Conservation (phyloP, 257 asterid genomes). For the Solanum rostratum region DNA sequence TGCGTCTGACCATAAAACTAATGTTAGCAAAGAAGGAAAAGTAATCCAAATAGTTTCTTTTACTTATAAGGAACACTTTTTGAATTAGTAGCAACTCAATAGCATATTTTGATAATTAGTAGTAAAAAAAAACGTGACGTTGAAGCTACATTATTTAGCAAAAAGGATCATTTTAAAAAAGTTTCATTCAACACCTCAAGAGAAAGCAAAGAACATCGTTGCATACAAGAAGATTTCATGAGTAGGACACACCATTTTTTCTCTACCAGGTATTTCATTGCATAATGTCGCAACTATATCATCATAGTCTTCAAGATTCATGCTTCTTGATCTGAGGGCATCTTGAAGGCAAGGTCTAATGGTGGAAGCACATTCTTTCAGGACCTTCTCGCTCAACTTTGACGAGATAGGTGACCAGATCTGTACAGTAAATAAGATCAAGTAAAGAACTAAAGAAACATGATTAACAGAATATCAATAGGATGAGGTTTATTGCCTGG, state of each 20-base stretch:
- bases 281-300: slow-evolving; percentile 18
- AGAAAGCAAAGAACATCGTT: background rate
- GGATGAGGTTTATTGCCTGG: slow-evolving; percentile 10
- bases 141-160: background rate
- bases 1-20: slow-evolving; percentile 7
- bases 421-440: slow-evolving; percentile 10
- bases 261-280: slow-evolving; percentile 7
- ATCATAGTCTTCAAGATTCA: slow-evolving; percentile 5
- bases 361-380: slow-evolving; percentile 16
- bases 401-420: slow-evolving; percentile 13
- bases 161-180: background rate
- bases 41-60: background rate
- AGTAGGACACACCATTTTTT: slow-evolving; percentile 7
- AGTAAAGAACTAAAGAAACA: background rate
- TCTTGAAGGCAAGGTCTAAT: slow-evolving; percentile 18
- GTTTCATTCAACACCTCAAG: background rate
- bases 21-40: background rate
- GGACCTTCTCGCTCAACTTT: slow-evolving; percentile 21
- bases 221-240: background rate
- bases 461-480: background rate
- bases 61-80: background rate
- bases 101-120: background rate
- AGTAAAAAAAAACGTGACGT: background rate
- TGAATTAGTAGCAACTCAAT: background rate
- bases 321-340: slow-evolving; percentile 14